Evolutionary conservation across 2,329 filamentous ascomycete genomes (phyloP).

Genomic region (Neoscytalidium dimidiatum): DNA sequence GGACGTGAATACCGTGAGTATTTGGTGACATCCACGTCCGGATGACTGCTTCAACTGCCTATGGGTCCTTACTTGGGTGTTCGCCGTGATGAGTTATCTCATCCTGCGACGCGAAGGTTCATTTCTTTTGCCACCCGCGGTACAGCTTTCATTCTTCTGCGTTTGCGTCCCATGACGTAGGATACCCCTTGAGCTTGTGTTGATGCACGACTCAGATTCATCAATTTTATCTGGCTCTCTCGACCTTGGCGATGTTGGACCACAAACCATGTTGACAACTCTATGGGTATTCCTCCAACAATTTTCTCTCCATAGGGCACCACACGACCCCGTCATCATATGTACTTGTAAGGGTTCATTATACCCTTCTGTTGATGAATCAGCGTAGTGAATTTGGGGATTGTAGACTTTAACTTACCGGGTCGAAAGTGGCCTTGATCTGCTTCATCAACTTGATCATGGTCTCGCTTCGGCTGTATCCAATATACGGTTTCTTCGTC

Average conservation of each 20-base stretch:
- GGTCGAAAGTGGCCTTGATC: slow-evolving; percentile 92
- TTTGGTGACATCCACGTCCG: too few species aligned
- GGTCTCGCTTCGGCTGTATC: slow-evolving; percentile 85
- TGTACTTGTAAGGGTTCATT: slow-evolving; percentile 99
- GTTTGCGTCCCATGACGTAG: too few species aligned
- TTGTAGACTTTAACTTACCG: slow-evolving; percentile 59
- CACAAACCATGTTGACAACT: not conserved
- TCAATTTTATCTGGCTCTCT: too few species aligned
- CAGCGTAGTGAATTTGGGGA: slow-evolving; percentile 19
- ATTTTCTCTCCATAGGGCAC: not conserved
- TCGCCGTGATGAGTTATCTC: too few species aligned
- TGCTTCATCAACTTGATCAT: slow-evolving; percentile 93
- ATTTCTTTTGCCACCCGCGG: too few species aligned
- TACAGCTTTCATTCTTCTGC: too few species aligned
- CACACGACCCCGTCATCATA: slow-evolving; percentile 44
- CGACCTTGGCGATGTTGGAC: too few species aligned
- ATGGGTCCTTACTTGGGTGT: too few species aligned
- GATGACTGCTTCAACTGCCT: too few species aligned
- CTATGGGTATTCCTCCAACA: not conserved
- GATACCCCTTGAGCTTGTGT: too few species aligned
- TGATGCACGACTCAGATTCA: not conserved
- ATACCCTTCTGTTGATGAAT: slow-evolving; percentile 74
- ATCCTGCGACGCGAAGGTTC: too few species aligned
- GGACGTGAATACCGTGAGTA: too few species aligned
- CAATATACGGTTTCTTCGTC: slow-evolving; percentile 93